Base-by-base conservation (phyloP, 306 rosid genomes). In the Begonia loranthoides region DNA sequence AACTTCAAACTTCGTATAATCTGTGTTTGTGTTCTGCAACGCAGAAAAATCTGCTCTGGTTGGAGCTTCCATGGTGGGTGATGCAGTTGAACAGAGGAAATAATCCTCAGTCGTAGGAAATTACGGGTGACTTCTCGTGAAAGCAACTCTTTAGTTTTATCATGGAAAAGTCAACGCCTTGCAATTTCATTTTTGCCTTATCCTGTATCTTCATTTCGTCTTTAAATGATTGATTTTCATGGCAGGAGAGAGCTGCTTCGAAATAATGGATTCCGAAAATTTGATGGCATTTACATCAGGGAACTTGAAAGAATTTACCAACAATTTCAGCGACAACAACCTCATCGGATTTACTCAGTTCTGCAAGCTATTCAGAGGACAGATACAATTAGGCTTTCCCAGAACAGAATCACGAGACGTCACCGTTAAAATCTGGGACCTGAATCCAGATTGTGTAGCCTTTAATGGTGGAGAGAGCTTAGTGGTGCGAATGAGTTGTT, bases 361-460 rank as follows among this genome's bases (percentile, higher is more conserved):
- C 58, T 73, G 77, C 4, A 76, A 62, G 70, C 51, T 76, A 55
- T 85, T 64, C 62, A 74, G 82, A 62, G 84, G 73, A 13, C 55
- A 36, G 50, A 57, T 74, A 16, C 69, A 64, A 49, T 52, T 61
- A 36, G 51, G 69, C 5, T 15, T 13, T 17, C 22, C 9, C 11
- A 54, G 62, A 22, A 16, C 49, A 33, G 52, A 62, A 50, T 51
- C 47, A 66, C 64, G 56, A 62, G 61, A 60, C 51, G 74, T 73
- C 19, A 55, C 68, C 8, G 74, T 78, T 38, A 81, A 76, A 68
- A 65, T 71, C 38, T 76, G 73, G 71, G 81, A 80, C 52, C 59
- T 60, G 48, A 68, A 58, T 43, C 64, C 70, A 53, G 64, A 62
- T 14, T 21, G 13, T 52, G 12, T 57, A 10, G 41, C 59, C 55